Evolutionary conservation across 768 basidiomycete genomes (phyloP).

Genomic region (Clitopilus hobsonii): DNA sequence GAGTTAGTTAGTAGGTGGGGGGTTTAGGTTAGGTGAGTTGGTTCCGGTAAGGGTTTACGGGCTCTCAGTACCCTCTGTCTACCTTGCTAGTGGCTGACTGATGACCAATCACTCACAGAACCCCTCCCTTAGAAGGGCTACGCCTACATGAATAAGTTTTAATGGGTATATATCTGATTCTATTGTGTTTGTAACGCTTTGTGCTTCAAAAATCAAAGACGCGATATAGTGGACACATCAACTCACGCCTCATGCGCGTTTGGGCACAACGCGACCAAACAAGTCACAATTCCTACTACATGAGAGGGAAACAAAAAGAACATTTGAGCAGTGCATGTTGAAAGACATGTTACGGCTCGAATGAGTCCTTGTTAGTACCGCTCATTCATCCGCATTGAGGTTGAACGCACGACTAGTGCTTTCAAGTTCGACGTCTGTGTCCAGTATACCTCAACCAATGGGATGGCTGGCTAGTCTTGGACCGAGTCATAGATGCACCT

Average conservation of each 20-base stretch:
- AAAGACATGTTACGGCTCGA: background rate
- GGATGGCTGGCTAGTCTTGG: constrained; percentile 27
- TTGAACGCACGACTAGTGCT: constrained; percentile 5
- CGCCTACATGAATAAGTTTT: too few species aligned
- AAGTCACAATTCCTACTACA: constrained; percentile 17
- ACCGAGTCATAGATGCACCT: constrained; percentile 29
- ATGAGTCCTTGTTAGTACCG: background rate
- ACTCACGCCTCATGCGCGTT: constrained; percentile 20
- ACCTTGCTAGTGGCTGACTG: too few species aligned
- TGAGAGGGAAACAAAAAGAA: constrained; percentile 9
- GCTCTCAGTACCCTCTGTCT: too few species aligned
- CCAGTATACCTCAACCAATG: constrained; percentile 12
- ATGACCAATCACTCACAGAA: too few species aligned
- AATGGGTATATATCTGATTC: constrained; percentile 31
- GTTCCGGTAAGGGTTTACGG: too few species aligned
- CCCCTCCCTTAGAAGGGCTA: too few species aligned
- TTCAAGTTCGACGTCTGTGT: background rate
- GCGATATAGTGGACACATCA: constrained; percentile 24
- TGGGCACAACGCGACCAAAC: constrained; percentile 14
- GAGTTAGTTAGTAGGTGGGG: constrained; percentile 97
- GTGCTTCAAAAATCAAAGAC: background rate
- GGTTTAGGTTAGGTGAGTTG: too few species aligned
- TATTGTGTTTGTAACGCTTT: background rate
- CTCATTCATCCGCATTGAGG: constrained; percentile 5
- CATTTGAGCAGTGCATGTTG: background rate